Conservation (phyloP, 169 alveolate genomes). For the Plasmodium cynomolgi region DNA sequence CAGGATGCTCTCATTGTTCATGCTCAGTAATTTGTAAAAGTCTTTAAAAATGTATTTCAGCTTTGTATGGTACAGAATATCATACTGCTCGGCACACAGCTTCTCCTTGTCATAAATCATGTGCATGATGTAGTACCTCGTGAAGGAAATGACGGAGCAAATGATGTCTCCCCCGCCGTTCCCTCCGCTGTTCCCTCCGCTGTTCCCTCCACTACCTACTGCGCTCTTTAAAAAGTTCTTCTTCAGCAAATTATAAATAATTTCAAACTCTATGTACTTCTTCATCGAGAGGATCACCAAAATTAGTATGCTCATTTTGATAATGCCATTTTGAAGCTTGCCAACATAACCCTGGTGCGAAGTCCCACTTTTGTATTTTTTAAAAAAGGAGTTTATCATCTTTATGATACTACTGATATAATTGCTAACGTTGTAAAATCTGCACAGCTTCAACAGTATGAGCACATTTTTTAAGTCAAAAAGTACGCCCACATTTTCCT, state of each 20-base stretch:
- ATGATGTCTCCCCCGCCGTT: slow-evolving; percentile 11
- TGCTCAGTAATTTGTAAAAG: slow-evolving; percentile 27
- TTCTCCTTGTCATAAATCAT: slow-evolving; percentile 53
- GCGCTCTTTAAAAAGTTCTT: slow-evolving; percentile 61
- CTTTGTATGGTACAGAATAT: slow-evolving; percentile 64
- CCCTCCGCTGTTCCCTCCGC: slow-evolving; percentile 1
- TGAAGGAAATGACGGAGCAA: slow-evolving; percentile 17
- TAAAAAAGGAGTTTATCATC: slow-evolving; percentile 38
- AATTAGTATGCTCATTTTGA: slow-evolving; percentile 54
- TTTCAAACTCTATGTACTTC: slow-evolving; percentile 72
- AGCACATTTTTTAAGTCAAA: slow-evolving; percentile 68
- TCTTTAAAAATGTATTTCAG: slow-evolving; percentile 72
- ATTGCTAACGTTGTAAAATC: slow-evolving; percentile 65
- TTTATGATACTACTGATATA: slow-evolving; percentile 38
- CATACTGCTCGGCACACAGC: slow-evolving; percentile 62
- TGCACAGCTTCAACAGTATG: slow-evolving; percentile 44
- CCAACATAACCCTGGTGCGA: neutral
- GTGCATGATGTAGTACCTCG: slow-evolving; percentile 51
- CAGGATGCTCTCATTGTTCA: slow-evolving; percentile 19
- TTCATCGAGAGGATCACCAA: slow-evolving; percentile 55
- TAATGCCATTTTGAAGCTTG: slow-evolving; percentile 36
- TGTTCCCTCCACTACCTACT: slow-evolving; percentile 1
- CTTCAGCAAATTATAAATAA: slow-evolving; percentile 68
- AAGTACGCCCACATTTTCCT: slow-evolving; percentile 26
- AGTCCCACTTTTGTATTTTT: slow-evolving; percentile 46